A percentile compares a stretch with the other conserved stretches of the same genome.
Evolutionary conservation across 345 rosid species (phyloP).

Genomic region (Microcos paniculata): DNA sequence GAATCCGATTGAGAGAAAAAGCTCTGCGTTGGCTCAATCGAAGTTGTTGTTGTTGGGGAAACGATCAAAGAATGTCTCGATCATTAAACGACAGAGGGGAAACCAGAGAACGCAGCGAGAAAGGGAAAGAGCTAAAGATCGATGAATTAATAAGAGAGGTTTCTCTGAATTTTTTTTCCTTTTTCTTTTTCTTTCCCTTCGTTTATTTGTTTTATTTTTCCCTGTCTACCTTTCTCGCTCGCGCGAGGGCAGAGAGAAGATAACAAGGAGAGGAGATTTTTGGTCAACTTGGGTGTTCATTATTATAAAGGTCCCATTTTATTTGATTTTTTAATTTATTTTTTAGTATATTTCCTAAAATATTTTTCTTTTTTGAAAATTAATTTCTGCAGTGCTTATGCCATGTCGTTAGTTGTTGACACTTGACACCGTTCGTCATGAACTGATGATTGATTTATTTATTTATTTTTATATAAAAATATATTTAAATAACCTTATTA

Average conservation of each 20-base stretch:
- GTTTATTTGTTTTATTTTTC: too few relatives aligned
- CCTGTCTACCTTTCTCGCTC: background rate
- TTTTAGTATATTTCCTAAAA: too few relatives aligned
- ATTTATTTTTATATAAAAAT: too few relatives aligned
- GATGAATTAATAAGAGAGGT: background rate
- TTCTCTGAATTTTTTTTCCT: background rate
- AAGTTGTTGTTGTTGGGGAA: background rate
- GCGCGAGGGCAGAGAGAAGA: background rate
- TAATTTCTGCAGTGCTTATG: too few relatives aligned
- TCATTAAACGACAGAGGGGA: background rate
- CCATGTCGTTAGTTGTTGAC: too few relatives aligned
- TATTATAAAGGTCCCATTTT: background rate
- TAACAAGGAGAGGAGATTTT: background rate
- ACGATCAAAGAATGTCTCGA: background rate
- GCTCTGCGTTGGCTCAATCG: background rate
- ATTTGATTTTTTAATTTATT: background rate
- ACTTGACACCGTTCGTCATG: too few relatives aligned
- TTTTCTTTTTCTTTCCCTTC: background rate
- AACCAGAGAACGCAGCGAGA: background rate
- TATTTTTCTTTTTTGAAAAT: too few relatives aligned
- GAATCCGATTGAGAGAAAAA: background rate
- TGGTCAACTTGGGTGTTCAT: background rate
- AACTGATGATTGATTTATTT: too few relatives aligned
- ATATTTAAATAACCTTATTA: too few relatives aligned
- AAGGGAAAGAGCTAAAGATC: background rate